Conservation (phyloP, 306 rosid genomes). For the Alnus rubra region DNA sequence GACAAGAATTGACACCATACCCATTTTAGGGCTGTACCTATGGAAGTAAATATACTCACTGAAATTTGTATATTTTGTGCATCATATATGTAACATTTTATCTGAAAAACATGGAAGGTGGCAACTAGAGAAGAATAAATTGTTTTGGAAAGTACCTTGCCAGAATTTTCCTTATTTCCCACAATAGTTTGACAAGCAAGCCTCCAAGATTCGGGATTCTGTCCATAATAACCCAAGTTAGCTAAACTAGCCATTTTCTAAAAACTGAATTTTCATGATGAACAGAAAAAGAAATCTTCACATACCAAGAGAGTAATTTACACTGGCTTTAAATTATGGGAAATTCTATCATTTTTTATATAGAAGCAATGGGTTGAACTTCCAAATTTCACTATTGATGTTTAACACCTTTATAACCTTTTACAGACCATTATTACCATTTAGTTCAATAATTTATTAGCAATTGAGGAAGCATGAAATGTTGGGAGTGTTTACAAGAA, state of each 20-base stretch:
- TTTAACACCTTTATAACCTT: background rate
- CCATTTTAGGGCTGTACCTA: background rate
- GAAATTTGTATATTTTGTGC: background rate
- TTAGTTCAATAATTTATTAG: background rate
- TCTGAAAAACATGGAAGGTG: background rate
- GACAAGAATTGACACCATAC: background rate
- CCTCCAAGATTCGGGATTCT: slow-evolving; percentile 97
- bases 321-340: background rate
- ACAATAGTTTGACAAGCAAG: slow-evolving; percentile 97
- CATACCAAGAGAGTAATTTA: background rate
- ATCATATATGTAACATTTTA: background rate
- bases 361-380: background rate
- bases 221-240: slow-evolving; percentile 23
- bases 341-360: background rate
- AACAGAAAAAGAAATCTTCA: background rate
- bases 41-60: background rate
- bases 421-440: background rate
- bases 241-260: slow-evolving; percentile 15
- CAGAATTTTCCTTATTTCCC: slow-evolving; percentile 85
- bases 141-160: slow-evolving; percentile 65
- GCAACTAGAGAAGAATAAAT: slow-evolving; percentile 15
- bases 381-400: background rate
- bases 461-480: background rate
- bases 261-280: background rate
- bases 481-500: background rate